These are phyloP conservation scores for Capsella bursapastoris DNA, from an alignment of 345 rosid genomes.

Conservation along the genomic window DNA sequence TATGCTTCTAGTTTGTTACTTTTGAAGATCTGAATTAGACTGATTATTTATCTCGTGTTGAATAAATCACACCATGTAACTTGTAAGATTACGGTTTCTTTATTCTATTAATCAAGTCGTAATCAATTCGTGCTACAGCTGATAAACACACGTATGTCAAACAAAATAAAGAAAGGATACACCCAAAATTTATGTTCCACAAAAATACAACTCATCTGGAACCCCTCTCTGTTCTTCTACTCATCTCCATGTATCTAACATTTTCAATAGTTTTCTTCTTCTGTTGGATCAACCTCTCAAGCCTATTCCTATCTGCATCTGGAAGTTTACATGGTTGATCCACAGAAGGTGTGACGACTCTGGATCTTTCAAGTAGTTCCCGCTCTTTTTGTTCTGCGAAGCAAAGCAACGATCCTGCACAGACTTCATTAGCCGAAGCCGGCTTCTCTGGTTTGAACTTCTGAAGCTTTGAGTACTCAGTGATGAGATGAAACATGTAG, in stretches of 20 bases:
- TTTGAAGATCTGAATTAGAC: slow-evolving; percentile 5
- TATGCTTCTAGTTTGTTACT: slow-evolving; percentile 23
- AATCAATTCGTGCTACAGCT: slow-evolving; percentile 27
- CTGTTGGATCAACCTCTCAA: slow-evolving; percentile 48
- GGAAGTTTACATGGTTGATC: slow-evolving; percentile 73
- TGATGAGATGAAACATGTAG: slow-evolving; percentile 85
- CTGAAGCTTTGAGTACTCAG: slow-evolving; percentile 77
- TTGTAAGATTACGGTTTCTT: slow-evolving; percentile 18
- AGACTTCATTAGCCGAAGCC: slow-evolving; percentile 67
- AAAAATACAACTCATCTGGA: slow-evolving; percentile 16
- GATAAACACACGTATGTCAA: slow-evolving; percentile 2
- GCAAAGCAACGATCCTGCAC: slow-evolving; percentile 73
- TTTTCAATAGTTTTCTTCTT: slow-evolving; percentile 55
- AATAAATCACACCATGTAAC: neutral
- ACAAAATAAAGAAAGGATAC: neutral
- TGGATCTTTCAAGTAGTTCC: slow-evolving; percentile 58
- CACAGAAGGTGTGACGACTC: slow-evolving; percentile 40
- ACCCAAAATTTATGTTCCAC: slow-evolving; percentile 19
- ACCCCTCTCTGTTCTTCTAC: slow-evolving; percentile 28
- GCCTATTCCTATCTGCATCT: slow-evolving; percentile 39
- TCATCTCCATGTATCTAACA: slow-evolving; percentile 52
- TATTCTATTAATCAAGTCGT: slow-evolving; percentile 30
- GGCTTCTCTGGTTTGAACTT: slow-evolving; percentile 74
- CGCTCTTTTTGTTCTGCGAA: slow-evolving; percentile 69
- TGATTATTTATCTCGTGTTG: slow-evolving; percentile 1